These are phyloP conservation scores for Brasilioporus rufonigricans DNA, from an alignment of 768 basidiomycete genomes.

Conservation along the genomic window DNA sequence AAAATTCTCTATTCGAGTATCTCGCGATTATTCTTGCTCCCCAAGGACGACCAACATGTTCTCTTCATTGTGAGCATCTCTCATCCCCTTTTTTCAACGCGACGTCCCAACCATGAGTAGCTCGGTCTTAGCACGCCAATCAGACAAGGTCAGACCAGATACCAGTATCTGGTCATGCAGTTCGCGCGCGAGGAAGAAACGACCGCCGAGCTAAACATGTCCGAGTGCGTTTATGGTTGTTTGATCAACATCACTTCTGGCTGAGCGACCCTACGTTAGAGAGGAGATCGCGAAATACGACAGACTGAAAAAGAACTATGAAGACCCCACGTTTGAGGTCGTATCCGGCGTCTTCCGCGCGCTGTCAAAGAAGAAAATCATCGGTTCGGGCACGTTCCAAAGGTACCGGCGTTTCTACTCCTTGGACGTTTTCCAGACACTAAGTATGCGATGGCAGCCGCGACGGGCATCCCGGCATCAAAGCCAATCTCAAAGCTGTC, in stretches of 20 bases:
- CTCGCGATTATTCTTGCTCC: conserved; percentile 85
- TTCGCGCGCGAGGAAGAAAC: conserved; percentile 97
- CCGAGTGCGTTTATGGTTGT: conserved; percentile 59
- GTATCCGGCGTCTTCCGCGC: conserved; percentile 93
- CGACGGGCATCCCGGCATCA: conserved; percentile 90
- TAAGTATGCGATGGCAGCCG: conserved; percentile 47
- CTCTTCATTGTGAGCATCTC: conserved; percentile 77
- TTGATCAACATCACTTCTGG: neutral
- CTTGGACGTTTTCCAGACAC: neutral
- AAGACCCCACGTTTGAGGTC: conserved; percentile 93
- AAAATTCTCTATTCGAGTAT: conserved; percentile 91
- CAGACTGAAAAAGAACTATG: conserved; percentile 88
- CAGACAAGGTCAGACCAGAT: conserved; percentile 95
- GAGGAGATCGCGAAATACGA: conserved; percentile 79
- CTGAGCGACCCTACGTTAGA: conserved; percentile 35
- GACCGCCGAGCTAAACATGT: conserved; percentile 90
- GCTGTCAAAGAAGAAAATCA: conserved; percentile 87
- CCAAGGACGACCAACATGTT: conserved; percentile 95
- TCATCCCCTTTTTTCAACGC: neutral
- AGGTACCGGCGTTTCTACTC: conserved; percentile 47
- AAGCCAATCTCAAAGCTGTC: conserved; percentile 94
- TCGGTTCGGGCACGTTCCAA: conserved; percentile 81
- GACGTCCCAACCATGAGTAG: conserved; percentile 38
- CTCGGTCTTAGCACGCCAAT: conserved; percentile 91
- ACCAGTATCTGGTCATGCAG: conserved; percentile 98